These are phyloP conservation scores for Candida pseudoglaebosa DNA, from an alignment of 805 yeast genomes.

Conservation along the genomic window DNA sequence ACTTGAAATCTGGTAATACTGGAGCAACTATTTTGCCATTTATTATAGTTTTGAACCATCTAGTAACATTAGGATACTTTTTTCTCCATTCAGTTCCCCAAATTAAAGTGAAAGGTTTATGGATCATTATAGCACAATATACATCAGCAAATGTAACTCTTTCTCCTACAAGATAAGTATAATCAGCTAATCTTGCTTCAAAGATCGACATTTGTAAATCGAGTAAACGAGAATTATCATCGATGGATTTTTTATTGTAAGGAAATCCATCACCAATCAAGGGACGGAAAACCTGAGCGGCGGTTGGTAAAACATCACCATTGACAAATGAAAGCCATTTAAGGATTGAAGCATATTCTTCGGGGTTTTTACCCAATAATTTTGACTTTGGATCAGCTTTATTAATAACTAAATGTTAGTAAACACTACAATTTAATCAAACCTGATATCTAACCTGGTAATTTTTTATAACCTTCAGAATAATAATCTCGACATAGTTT, in stretches of 20 bases:
- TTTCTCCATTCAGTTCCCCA: constrained; percentile 66
- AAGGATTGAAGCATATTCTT: constrained; percentile 62
- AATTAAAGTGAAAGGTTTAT: constrained; percentile 54
- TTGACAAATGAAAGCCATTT: constrained; percentile 78
- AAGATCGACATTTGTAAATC: constrained; percentile 38
- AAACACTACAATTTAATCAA: constrained; percentile 3
- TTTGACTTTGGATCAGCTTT: constrained; percentile 41
- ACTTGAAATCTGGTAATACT: constrained; percentile 49
- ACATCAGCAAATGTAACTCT: constrained; percentile 54
- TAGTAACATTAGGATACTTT: constrained; percentile 55
- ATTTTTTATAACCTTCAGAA: constrained; percentile 9
- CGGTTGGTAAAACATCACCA: constrained; percentile 53
- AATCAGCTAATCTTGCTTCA: constrained; percentile 55
- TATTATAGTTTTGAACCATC: constrained; percentile 67
- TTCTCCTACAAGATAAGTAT: constrained; percentile 72
- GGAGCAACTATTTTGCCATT: constrained; percentile 44
- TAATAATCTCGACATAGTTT: constrained; percentile 63
- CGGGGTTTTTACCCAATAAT: constrained; percentile 62
- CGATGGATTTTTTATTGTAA: constrained; percentile 71
- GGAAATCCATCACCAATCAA: constrained; percentile 56
- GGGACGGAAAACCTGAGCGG: constrained; percentile 53
- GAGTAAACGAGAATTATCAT: constrained; percentile 38
- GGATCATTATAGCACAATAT: constrained; percentile 44
- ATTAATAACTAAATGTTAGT: constrained; percentile 40
- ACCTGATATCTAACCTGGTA: too few relatives aligned